Evolutionary conservation across 257 asterid species (phyloP).

Genomic region (Misopates orontium): DNA sequence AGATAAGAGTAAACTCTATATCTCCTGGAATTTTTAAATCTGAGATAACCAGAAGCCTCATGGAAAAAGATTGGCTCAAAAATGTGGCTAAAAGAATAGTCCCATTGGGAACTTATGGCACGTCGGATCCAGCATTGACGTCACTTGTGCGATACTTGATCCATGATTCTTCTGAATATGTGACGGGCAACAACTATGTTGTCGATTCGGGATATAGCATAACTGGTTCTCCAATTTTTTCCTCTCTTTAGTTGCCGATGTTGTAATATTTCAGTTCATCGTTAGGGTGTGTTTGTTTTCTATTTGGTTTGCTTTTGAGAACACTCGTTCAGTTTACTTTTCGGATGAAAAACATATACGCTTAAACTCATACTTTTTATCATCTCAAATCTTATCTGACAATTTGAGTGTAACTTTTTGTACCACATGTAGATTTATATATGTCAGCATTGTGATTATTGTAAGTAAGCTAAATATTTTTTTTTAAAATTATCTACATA

Average conservation of each 20-base stretch:
- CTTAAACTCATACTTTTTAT: no score
- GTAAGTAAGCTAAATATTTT: no score
- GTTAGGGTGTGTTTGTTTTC: neutral
- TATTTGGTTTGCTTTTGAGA: no score
- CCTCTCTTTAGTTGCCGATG: constrained; percentile 13
- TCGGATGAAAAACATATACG: no score
- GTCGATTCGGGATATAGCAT: constrained; percentile 43
- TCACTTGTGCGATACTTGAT: constrained; percentile 36
- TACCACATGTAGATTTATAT: no score
- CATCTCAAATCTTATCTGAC: no score
- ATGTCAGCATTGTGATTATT: no score
- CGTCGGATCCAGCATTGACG: constrained; percentile 42
- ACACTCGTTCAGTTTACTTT: no score
- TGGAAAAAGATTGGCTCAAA: constrained; percentile 32
- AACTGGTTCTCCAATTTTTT: constrained; percentile 43
- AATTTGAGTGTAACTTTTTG: no score
- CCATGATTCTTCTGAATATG: constrained; percentile 40
- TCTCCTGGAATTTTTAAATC: constrained; percentile 44
- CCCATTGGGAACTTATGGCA: constrained; percentile 28
- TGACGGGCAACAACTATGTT: constrained; percentile 36
- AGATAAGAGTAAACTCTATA: constrained; percentile 44
- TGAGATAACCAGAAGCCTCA: constrained; percentile 37
- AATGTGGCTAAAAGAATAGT: constrained; percentile 21
- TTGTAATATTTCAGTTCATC: neutral
- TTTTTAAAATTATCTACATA: no score